These are phyloP conservation scores for Neckera pumila DNA, from an alignment of 225 moss, liverwort and hornwort species.

Conservation along the genomic window DNA sequence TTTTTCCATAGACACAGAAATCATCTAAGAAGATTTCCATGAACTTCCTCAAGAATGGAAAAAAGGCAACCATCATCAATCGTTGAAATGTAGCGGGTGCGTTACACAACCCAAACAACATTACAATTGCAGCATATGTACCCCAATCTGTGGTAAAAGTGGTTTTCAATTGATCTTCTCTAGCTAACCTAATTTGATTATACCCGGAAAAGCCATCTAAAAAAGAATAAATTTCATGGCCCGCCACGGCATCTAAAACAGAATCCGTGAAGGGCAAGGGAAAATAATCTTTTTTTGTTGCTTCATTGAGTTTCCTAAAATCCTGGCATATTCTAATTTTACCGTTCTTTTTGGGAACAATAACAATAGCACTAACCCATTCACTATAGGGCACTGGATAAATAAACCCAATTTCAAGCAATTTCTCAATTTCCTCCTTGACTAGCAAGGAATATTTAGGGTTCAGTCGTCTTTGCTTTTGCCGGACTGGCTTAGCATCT, in stretches of 20 bases:
- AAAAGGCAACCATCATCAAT: not conserved
- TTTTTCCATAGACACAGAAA: too few relatives aligned
- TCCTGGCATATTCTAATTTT: not conserved
- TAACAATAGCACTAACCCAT: not conserved
- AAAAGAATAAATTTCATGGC: not conserved
- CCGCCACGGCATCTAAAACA: not conserved
- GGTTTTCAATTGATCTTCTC: not conserved
- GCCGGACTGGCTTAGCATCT: not conserved
- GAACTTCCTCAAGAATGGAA: not conserved
- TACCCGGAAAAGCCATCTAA: not conserved
- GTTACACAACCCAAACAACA: not conserved
- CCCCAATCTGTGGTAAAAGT: not conserved
- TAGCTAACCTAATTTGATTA: accelerated
- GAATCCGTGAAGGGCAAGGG: not conserved
- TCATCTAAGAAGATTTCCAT: too few relatives aligned
- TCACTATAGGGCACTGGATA: not conserved
- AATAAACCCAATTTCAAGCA: not conserved
- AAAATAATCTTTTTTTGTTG: not conserved
- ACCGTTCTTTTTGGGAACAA: not conserved
- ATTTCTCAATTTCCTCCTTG: not conserved
- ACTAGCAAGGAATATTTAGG: not conserved
- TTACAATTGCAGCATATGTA: accelerated
- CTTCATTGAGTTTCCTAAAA: not conserved
- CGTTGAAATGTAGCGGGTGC: not conserved
- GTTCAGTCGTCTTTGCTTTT: not conserved